Percentiles rank a stretch among this genome's conserved stretches.
Conservation (phyloP, 176 grass and related monocot species). For the Phragmites australis region DNA sequence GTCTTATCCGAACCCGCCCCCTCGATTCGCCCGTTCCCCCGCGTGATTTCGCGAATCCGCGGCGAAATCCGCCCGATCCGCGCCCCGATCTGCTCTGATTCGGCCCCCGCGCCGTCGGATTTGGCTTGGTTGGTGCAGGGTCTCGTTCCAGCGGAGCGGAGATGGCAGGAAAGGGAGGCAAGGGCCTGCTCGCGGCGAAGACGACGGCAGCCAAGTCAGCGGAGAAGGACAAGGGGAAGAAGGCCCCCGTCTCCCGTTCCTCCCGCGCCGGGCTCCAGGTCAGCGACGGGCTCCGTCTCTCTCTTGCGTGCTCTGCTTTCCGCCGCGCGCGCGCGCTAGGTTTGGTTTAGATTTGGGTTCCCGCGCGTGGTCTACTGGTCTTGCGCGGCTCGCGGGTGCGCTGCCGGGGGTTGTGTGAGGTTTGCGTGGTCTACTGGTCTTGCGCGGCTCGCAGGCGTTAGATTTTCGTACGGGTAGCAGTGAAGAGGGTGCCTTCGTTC, state of each 20-base stretch:
- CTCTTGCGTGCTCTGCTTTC: neutral
- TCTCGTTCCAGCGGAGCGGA: constrained; percentile 4
- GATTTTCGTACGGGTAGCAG: neutral
- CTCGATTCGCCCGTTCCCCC: neutral
- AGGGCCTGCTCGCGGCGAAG: constrained; percentile 65
- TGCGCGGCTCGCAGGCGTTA: neutral
- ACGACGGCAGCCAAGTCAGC: constrained; percentile 65
- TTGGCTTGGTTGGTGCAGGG: constrained; percentile 18
- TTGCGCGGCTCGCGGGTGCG: neutral
- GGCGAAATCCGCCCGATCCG: constrained; percentile 39
- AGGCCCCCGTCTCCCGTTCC: constrained; percentile 64
- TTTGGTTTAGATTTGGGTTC: constrained; percentile 8
- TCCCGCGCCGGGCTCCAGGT: constrained; percentile 72
- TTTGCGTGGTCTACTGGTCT: neutral
- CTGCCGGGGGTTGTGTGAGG: neutral
- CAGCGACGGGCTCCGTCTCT: neutral
- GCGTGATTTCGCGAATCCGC: neutral
- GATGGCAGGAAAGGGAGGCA: constrained; percentile 71
- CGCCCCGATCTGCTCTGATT: constrained; percentile 37
- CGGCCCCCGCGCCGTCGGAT: constrained; percentile 24
- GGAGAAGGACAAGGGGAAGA: constrained; percentile 80
- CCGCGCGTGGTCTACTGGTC: no score
- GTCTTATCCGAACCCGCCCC: constrained; percentile 20
- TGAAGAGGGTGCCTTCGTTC: neutral
- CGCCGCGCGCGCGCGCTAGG: constrained; percentile 1